Evolutionary conservation across 139 green algal genomes (phyloP).

Genomic region (Chlorella sorokiniana): DNA sequence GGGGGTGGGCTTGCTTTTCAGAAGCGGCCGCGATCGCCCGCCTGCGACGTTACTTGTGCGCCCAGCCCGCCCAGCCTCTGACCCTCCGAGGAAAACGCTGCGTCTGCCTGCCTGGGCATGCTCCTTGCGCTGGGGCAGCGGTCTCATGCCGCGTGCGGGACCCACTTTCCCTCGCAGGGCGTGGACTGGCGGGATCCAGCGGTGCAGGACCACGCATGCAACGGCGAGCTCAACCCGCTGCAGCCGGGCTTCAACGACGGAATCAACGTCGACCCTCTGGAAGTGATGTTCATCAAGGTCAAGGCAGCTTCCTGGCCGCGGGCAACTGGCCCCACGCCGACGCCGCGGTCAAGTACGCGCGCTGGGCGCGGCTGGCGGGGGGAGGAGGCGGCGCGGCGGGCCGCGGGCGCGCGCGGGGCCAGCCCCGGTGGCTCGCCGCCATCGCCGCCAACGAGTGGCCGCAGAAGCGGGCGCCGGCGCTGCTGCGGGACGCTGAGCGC

Average conservation of each 20-base stretch:
- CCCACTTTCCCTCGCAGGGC: not conserved
- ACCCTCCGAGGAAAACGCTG: too few species aligned
- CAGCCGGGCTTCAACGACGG: slow-evolving; percentile 66
- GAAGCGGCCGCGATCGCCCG: too few species aligned
- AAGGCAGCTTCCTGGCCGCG: slow-evolving; percentile 59
- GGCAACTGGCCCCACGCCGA: slow-evolving; percentile 27
- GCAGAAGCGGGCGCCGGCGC: not conserved
- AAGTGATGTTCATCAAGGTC: slow-evolving; percentile 85
- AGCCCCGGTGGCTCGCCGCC: not conserved
- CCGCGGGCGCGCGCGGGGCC: not conserved
- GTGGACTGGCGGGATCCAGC: slow-evolving; percentile 29
- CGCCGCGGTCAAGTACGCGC: slow-evolving; percentile 36
- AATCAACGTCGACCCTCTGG: slow-evolving; percentile 67
- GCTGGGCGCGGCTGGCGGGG: slow-evolving; percentile 31
- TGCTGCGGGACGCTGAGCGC: slow-evolving; percentile 32
- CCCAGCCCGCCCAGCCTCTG: too few species aligned
- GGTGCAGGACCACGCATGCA: slow-evolving; percentile 17
- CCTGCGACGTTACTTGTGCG: too few species aligned
- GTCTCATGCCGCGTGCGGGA: too few species aligned
- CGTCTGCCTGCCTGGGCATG: too few species aligned
- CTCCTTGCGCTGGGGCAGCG: too few species aligned
- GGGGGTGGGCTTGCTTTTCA: too few species aligned
- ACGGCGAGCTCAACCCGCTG: slow-evolving; percentile 46
- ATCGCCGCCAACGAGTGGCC: slow-evolving; percentile 39
- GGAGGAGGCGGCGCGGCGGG: not conserved